A percentile compares a stretch with the other conserved stretches of the same genome.
Conservation (phyloP, 1,284 basidiomycete species). For the Ceratobasidium sp. region DNA sequence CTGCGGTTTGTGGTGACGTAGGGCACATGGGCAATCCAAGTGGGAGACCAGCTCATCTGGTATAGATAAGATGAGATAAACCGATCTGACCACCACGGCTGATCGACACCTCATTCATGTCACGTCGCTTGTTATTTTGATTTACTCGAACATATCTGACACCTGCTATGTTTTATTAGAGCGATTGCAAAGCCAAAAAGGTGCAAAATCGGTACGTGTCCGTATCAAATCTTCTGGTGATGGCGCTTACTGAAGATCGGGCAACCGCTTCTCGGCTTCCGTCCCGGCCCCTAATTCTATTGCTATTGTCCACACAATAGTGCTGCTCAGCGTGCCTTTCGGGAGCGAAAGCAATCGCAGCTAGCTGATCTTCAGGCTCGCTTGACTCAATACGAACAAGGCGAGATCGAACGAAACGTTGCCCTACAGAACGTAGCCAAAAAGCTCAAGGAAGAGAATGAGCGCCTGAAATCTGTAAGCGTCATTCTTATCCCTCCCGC, state of each 20-base stretch:
- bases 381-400: slow-evolving; percentile 87
- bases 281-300: slow-evolving; percentile 39
- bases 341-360: slow-evolving; percentile 91
- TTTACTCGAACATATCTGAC: slow-evolving; percentile 14
- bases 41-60: slow-evolving; percentile 67
- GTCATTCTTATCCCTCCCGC: neutral
- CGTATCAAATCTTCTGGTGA: slow-evolving; percentile 41
- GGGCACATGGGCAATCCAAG: too few relatives aligned
- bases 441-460: slow-evolving; percentile 89
- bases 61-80: slow-evolving; percentile 38
- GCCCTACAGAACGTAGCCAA: slow-evolving; percentile 88
- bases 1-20: slow-evolving; percentile 43
- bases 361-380: slow-evolving; percentile 91
- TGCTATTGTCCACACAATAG: slow-evolving; percentile 60
- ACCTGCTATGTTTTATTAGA: neutral
- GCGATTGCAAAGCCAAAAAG: slow-evolving; percentile 48
- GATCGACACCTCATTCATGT: neutral
- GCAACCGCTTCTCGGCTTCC: slow-evolving; percentile 29
- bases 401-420: slow-evolving; percentile 90
- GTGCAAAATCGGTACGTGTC: slow-evolving; percentile 74
- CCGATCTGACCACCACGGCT: neutral
- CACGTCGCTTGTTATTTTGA: neutral
- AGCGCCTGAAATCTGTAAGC: slow-evolving; percentile 53
- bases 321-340: slow-evolving; percentile 90
- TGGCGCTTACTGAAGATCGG: slow-evolving; percentile 45